Evolutionary conservation across 2,329 filamentous ascomycete genomes (phyloP), one percentile per base, ranked within the genome.

Genomic region (Pseudocercospora vitis): DNA sequence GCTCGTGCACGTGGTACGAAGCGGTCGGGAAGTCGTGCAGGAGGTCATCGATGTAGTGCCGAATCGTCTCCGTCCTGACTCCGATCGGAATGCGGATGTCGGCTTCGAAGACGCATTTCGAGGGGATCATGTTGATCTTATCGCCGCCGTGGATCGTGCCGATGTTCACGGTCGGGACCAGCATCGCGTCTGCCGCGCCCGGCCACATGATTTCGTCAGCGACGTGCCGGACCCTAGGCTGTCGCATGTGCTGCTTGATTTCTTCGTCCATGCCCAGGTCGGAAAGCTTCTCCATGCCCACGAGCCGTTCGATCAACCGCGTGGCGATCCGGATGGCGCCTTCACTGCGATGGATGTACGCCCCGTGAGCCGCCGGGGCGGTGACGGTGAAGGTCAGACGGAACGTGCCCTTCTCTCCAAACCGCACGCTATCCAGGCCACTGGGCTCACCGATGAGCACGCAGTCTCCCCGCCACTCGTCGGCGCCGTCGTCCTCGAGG

Each of bases 91-190:
- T 58, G 2, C 73, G 65, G 24, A 75, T 72, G 32, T 75, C 73
- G 1, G 67, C 65, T 56, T 74, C 72, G 51, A 76, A 73, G 1
- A 62, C 53, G 42, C 71, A 74, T 12, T 56, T 39, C 3, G 70
- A 68, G 0, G 73, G 71, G 21, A 75, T 74, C 63, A 73, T 72
- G 53, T 76, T 75, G 56, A 75, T 72, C 50, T 75, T 74, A 7
- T 69, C 53, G 2, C 73, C 74, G 4, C 73, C 73, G 21, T 65
- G 60, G n/a, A 76, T 70, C 4, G 67, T 70, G 7, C 73, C 73
- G 29, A 74, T 72, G 49, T 74, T 74, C 8, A 76, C 60, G 0
- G 72, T 76, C 0, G 73, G 68, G 33, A 58, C 64, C 4, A 69
- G 51, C 35, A 71, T 63, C 7, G 67, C 65, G 31, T 67, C 61